These are phyloP conservation scores for Termitomyces eurrhizus DNA, from an alignment of 768 basidiomycete genomes.

Conservation along the genomic window DNA sequence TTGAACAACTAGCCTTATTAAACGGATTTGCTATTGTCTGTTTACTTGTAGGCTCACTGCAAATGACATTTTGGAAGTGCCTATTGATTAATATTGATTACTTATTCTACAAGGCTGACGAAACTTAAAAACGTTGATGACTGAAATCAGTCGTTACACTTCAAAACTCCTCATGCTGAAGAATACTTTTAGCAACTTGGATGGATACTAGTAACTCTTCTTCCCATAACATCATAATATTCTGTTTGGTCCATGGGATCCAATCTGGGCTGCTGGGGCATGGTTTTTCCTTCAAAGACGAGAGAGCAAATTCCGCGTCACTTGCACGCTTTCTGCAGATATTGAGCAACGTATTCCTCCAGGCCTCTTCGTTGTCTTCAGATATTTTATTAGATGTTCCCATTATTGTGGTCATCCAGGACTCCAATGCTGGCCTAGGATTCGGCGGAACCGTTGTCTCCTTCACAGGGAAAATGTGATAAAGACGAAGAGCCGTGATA, in stretches of 20 bases:
- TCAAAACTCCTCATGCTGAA: constrained; percentile 44
- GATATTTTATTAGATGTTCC: constrained; percentile 45
- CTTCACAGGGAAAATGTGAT: constrained; percentile 40
- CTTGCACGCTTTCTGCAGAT: constrained; percentile 24
- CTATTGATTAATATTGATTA: too few relatives aligned
- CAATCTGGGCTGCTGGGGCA: constrained; percentile 5
- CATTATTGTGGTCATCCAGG: constrained; percentile 53
- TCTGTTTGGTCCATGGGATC: constrained; percentile 18
- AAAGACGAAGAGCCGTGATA: constrained; percentile 65
- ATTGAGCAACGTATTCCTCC: constrained; percentile 32
- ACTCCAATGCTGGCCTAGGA: constrained; percentile 29
- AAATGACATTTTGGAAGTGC: background rate
- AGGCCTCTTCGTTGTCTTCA: constrained; percentile 44
- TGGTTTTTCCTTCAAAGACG: background rate
- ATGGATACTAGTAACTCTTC: constrained; percentile 55
- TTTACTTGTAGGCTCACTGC: background rate
- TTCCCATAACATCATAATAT: constrained; percentile 51
- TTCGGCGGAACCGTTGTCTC: constrained; percentile 17
- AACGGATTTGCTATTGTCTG: too few relatives aligned
- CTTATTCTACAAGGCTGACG: background rate
- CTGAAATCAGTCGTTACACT: background rate
- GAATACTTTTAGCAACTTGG: constrained; percentile 42
- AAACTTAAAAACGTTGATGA: background rate
- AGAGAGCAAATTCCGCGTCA: constrained; percentile 11
- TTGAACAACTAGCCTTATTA: too few relatives aligned